These are phyloP conservation scores for Gossypium herbaceum DNA, from an alignment of 345 rosid species.

Conservation along the genomic window DNA sequence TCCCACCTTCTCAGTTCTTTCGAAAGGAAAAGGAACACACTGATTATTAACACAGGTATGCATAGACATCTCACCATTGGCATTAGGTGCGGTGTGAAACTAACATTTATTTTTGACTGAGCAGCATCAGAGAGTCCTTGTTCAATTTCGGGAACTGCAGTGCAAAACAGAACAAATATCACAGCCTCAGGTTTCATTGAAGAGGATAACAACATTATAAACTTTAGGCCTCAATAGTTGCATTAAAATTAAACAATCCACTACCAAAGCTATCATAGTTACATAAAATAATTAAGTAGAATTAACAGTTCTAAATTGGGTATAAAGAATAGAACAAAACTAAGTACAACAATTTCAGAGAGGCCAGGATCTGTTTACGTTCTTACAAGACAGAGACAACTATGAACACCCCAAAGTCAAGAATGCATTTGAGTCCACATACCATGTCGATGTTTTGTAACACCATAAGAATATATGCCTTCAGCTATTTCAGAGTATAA, in stretches of 20 bases:
- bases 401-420: not conserved
- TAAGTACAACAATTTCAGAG: not conserved
- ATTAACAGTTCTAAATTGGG: not conserved
- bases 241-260: not conserved
- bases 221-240: not conserved
- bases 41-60: conserved; percentile 8
- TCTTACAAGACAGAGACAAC: not conserved
- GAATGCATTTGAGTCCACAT: not conserved
- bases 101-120: conserved; percentile 64
- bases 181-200: not conserved
- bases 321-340: not conserved
- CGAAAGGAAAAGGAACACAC: conserved; percentile 7
- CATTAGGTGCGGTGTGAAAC: conserved; percentile 98
- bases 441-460: conserved; percentile 93
- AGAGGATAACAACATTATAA: not conserved
- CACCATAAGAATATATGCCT: conserved; percentile 91
- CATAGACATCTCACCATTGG: conserved; percentile 66
- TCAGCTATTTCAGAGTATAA: conserved; percentile 83
- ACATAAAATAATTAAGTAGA: not conserved
- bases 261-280: not conserved
- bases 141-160: conserved; percentile 95
- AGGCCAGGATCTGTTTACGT: not conserved
- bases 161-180: conserved; percentile 17
- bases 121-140: conserved; percentile 85
- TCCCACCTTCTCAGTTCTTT: not conserved